These are phyloP conservation scores for Chlorella sp. DNA, from an alignment of 139 green algal species.

Conservation along the genomic window DNA sequence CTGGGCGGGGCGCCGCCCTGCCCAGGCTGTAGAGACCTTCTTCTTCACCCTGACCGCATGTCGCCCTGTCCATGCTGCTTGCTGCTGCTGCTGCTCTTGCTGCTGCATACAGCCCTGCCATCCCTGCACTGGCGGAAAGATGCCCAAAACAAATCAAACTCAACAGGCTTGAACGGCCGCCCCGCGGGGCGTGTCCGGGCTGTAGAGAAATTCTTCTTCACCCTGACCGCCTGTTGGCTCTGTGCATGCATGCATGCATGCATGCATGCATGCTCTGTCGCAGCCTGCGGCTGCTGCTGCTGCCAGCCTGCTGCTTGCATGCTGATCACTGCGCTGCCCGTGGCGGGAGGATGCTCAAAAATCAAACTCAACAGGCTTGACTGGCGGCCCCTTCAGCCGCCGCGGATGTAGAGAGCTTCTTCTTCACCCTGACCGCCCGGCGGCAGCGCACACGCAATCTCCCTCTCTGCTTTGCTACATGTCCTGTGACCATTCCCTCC, in stretches of 20 bases:
- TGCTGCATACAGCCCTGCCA: neutral
- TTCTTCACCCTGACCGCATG: slow-evolving; percentile 35
- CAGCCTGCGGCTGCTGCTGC: too few species aligned
- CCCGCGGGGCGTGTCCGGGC: neutral
- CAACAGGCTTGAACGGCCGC: slow-evolving; percentile 46
- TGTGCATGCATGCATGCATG: too few species aligned
- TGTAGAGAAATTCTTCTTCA: slow-evolving; percentile 42
- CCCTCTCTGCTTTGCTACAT: neutral
- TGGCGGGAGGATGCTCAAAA: slow-evolving; percentile 23
- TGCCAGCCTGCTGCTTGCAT: neutral
- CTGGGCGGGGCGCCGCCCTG: neutral
- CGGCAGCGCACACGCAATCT: neutral
- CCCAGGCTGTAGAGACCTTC: slow-evolving; percentile 26
- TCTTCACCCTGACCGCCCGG: slow-evolving; percentile 34
- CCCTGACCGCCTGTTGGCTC: slow-evolving; percentile 2
- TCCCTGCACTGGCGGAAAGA: neutral
- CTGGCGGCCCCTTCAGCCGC: neutral
- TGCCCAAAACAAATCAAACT: slow-evolving; percentile 46
- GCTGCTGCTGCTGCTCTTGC: neutral
- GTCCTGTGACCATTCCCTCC: neutral
- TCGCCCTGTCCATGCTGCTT: neutral
- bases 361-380: slow-evolving; percentile 58
- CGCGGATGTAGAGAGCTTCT: slow-evolving; percentile 35
- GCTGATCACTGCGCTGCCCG: neutral
- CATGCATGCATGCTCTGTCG: too few species aligned